Conservation (phyloP, 257 asterid species). For the Asclepias syriaca region DNA sequence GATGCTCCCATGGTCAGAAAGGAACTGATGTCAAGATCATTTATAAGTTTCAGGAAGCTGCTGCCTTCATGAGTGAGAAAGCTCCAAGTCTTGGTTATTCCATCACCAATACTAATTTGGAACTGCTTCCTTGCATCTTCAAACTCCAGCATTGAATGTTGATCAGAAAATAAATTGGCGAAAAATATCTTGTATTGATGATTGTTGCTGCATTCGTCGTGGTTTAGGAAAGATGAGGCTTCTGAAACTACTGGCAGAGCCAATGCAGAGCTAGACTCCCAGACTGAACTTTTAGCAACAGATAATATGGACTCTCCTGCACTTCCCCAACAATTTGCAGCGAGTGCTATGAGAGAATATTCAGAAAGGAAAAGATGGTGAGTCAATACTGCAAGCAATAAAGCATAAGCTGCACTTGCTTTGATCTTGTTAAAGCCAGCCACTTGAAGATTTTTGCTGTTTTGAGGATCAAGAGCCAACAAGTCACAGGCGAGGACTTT, state of each 20-base stretch:
- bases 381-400: conserved; percentile 49
- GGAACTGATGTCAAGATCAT: conserved; percentile 40
- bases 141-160: conserved; percentile 15
- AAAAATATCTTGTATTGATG: neutral
- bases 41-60: conserved; percentile 33
- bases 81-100: conserved; percentile 42
- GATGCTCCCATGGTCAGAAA: conserved; percentile 18
- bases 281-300: conserved; percentile 27
- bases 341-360: conserved; percentile 38
- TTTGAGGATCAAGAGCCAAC: conserved; percentile 20
- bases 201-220: conserved; percentile 26
- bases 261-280: conserved; percentile 18
- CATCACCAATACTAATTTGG: conserved; percentile 29
- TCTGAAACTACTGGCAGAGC: conserved; percentile 10
- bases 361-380: conserved; percentile 52
- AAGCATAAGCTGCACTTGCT: conserved; percentile 57
- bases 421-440: conserved; percentile 40
- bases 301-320: conserved; percentile 59
- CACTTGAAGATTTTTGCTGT: conserved; percentile 10
- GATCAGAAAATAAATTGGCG: neutral
- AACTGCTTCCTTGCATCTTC: conserved; percentile 29
- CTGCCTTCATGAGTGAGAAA: conserved; percentile 30
- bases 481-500: conserved; percentile 40
- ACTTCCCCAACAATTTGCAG: conserved; percentile 42
- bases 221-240: conserved; percentile 5